These are phyloP conservation scores for Pseudogymnoascus sp. DNA, from an alignment of 2,329 filamentous ascomycete species.

Conservation along the genomic window DNA sequence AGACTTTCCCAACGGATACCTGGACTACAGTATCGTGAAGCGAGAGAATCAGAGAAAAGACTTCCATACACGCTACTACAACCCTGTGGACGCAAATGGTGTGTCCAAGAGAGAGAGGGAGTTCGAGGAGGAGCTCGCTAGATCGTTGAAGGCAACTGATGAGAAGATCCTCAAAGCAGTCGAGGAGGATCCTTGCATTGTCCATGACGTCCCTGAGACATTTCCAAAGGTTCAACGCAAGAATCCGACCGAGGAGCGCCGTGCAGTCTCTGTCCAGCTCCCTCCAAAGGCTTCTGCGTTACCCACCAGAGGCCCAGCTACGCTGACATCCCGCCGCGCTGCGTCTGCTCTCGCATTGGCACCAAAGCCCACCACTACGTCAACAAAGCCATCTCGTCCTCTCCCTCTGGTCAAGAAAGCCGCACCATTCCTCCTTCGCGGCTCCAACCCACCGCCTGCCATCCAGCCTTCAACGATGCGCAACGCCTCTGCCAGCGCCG, in stretches of 20 bases:
- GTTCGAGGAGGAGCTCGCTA: conserved; percentile 39
- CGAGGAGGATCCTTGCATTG: conserved; percentile 53
- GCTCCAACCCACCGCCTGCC: conserved; percentile 25
- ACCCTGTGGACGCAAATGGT: conserved; percentile 59
- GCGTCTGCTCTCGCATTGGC: conserved; percentile 42
- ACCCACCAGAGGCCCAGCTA: conserved; percentile 34
- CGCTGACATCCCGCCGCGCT: conserved; percentile 45
- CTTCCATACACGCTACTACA: conserved; percentile 52
- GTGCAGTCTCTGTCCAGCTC: not conserved
- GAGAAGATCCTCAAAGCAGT: conserved; percentile 59
- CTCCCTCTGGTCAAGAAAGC: conserved; percentile 26
- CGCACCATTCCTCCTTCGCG: conserved; percentile 17
- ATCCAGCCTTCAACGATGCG: conserved; percentile 44
- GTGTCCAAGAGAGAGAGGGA: conserved; percentile 54
- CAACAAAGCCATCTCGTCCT: conserved; percentile 25
- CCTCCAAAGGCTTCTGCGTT: conserved; percentile 17
- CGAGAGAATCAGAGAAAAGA: conserved; percentile 51
- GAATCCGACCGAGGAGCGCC: conserved; percentile 5
- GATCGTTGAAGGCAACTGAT: conserved; percentile 46
- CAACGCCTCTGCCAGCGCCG: conserved; percentile 52
- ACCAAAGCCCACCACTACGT: conserved; percentile 22
- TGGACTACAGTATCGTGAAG: conserved; percentile 51
- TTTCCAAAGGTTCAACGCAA: conserved; percentile 26
- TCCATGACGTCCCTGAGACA: conserved; percentile 45
- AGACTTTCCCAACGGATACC: conserved; percentile 48